Conservation (phyloP, 106 monocot genomes). For the Dioscorea alata region DNA sequence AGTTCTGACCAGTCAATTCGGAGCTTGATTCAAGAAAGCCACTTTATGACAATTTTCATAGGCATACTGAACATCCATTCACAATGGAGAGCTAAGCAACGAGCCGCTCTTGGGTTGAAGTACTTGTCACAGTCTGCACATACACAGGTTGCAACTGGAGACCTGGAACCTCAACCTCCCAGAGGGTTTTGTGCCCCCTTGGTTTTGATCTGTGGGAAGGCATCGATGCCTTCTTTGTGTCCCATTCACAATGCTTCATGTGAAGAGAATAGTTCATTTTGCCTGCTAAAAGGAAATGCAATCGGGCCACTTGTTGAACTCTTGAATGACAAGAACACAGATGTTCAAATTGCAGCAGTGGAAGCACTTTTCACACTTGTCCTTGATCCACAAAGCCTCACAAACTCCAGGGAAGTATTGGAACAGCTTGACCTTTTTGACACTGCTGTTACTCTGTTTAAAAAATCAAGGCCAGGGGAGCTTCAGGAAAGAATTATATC, state of each 20-base stretch:
- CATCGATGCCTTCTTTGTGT: slow-evolving; percentile 13
- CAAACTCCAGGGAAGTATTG: slow-evolving; percentile 19
- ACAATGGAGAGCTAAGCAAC: slow-evolving; percentile 25
- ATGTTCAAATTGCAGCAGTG: slow-evolving; percentile 47
- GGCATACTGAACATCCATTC: slow-evolving; percentile 24
- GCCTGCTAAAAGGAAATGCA: slow-evolving; percentile 35
- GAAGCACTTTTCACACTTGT: slow-evolving; percentile 34
- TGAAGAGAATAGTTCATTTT: slow-evolving; percentile 31
- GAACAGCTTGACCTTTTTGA: slow-evolving; percentile 28
- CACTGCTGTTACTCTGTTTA: slow-evolving; percentile 22
- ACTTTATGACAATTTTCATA: slow-evolving; percentile 29
- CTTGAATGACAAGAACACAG: slow-evolving; percentile 25
- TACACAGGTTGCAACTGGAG: not conserved
- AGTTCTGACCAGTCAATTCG: slow-evolving; percentile 24
- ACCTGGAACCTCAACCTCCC: slow-evolving; percentile 28
- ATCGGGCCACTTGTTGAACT: slow-evolving; percentile 37
- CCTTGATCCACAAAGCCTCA: slow-evolving; percentile 20
- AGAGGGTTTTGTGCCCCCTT: slow-evolving; percentile 28
- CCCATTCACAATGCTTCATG: slow-evolving; percentile 27
- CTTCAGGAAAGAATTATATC: slow-evolving; percentile 36
- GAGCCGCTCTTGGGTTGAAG: slow-evolving; percentile 36
- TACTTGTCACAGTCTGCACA: slow-evolving; percentile 32
- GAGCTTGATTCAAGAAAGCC: slow-evolving; percentile 27
- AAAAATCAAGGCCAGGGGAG: slow-evolving; percentile 26
- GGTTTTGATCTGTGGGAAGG: slow-evolving; percentile 22